Conservation (phyloP, 371 early-diverging fungal genomes). For the Apophysomyces sp. region DNA sequence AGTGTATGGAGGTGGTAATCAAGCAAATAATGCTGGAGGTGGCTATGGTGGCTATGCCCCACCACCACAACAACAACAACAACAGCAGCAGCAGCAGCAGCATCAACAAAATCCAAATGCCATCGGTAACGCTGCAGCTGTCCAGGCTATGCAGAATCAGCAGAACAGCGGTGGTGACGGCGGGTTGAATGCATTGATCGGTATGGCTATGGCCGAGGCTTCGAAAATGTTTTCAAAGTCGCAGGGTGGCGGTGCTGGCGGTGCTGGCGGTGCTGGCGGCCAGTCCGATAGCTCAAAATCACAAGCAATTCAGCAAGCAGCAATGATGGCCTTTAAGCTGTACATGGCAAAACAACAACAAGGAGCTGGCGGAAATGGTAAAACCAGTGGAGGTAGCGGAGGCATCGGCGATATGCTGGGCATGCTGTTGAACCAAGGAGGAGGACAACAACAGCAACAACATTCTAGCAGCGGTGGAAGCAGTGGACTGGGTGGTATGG, state of each 20-base stretch:
- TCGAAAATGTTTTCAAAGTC: slow-evolving; percentile 43
- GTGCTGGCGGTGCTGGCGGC: slow-evolving; percentile 16
- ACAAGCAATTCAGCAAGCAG: slow-evolving; percentile 45
- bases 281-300: slow-evolving; percentile 18
- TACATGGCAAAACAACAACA: slow-evolving; percentile 44
- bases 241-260: slow-evolving; percentile 13
- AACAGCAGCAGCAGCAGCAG: too few species aligned
- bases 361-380: slow-evolving; percentile 14
- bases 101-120: slow-evolving; percentile 34
- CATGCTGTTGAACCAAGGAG: slow-evolving; percentile 26
- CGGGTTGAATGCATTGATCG: slow-evolving; percentile 40
- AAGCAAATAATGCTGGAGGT: neutral
- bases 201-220: slow-evolving; percentile 55
- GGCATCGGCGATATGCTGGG: slow-evolving; percentile 27
- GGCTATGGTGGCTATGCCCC: neutral
- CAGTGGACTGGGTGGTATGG: slow-evolving; percentile 30
- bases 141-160: slow-evolving; percentile 41
- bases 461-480: slow-evolving; percentile 3
- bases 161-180: slow-evolving; percentile 25
- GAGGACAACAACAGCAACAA: slow-evolving; percentile 16
- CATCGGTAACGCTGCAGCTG: slow-evolving; percentile 56
- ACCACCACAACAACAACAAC: slow-evolving; percentile 16
- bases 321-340: slow-evolving; percentile 51
- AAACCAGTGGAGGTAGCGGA: slow-evolving; percentile 14
- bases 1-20: slow-evolving; percentile 15